Evolutionary conservation across 2,329 filamentous ascomycete species (phyloP), one percentile per base, ranked within the genome.

Genomic region (Shiraia bambusicola): DNA sequence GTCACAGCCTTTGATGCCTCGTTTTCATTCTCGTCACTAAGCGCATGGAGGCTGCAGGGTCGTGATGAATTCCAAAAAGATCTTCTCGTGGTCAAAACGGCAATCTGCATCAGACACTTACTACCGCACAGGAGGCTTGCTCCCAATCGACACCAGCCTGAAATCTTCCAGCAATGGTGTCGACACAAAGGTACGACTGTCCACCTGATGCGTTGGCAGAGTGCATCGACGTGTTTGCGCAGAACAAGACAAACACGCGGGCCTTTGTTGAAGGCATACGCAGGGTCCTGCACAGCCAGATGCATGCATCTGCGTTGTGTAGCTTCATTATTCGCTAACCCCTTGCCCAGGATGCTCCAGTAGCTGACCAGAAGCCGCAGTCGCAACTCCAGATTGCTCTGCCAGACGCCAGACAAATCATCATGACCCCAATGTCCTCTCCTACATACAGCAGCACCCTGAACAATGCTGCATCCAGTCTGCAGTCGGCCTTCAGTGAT

Each of bases 31-130:
- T 14, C 24, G 11, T 13, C 29, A 29, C 13, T 49, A 33, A 43
- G 40, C 26, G 33, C 37, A 28, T 19, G 27, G 15, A 22, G 33
- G 34, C 31, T 24, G 22, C 27, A 16, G 30, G 42, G 26, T 45
- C 42, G 42, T 49, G 26, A 72, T 72, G 67, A 61, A 58, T 8
- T 62, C 69, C 16, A 73, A 70, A 37, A 71, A 69, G 37, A 67
- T 73, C 46, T 71, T 72, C 35, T 71, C 69, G 33, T 73, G 72
- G 71, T 70, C 69, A 11, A 73, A 71, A 59, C 56, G 70, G 52
- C 56, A 65, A 56, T 52, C 64, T 43, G 35, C 53, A 52, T 49
- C 61, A 36, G 69, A 69, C 37, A 45, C 57, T 12, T 63, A 69
- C 41, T 54, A 66, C 47, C 65, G 60, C 8, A 66, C 65, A 2